Conservation (phyloP, 140 eudicot genomes). For the Cichorium intybus region DNA sequence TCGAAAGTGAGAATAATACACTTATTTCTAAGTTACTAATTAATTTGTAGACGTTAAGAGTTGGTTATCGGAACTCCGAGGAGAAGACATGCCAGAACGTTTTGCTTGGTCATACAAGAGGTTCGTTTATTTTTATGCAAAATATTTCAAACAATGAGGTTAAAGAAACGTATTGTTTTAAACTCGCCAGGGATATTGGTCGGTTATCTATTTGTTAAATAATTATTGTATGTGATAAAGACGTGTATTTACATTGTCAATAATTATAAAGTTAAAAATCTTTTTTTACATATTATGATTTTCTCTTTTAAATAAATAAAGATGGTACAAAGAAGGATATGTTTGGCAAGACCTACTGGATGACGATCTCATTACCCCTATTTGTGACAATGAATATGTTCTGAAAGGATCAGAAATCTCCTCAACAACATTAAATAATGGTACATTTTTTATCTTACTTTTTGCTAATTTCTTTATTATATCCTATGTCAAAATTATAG, state of each 20-base stretch:
- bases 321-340: conserved; percentile 65
- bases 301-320: conserved; percentile 10
- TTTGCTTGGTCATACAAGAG: conserved; percentile 89
- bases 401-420: conserved; percentile 77
- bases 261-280: background rate
- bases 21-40: background rate
- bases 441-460: conserved; percentile 5
- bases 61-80: conserved; percentile 74
- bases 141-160: too few species aligned
- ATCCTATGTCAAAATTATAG: background rate
- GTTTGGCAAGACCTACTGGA: conserved; percentile 85
- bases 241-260: too few species aligned
- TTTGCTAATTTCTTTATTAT: background rate
- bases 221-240: too few species aligned
- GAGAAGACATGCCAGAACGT: conserved; percentile 63
- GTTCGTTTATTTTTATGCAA: conserved; percentile 17
- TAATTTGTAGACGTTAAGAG: conserved; percentile 58
- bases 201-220: background rate
- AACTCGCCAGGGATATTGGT: too few species aligned
- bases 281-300: background rate
- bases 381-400: conserved; percentile 74
- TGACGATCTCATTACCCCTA: conserved; percentile 79
- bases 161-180: too few species aligned
- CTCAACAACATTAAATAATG: conserved; percentile 24
- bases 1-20: too few species aligned